Evolutionary conservation across 148 eudicot species (phyloP).

Genomic region (Polygonum maritimum): DNA sequence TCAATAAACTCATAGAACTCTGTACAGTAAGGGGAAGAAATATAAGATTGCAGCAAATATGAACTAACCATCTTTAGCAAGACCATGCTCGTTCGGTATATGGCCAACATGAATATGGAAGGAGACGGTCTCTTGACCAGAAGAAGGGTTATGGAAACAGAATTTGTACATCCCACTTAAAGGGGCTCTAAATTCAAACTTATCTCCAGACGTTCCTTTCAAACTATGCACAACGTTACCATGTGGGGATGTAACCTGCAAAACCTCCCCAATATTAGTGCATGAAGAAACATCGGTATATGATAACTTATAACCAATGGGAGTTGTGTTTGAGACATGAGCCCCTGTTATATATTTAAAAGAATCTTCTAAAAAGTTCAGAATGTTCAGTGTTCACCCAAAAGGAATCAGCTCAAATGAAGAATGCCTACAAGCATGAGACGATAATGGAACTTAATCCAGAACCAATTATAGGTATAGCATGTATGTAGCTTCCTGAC

Average conservation of each 20-base stretch:
- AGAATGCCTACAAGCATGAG: no score
- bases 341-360: not conserved
- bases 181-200: constrained; percentile 6
- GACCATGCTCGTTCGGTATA: not conserved
- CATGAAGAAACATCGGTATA: not conserved
- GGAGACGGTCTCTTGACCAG: constrained; percentile 6
- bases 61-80: constrained; percentile 6
- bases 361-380: no score
- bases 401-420: no score
- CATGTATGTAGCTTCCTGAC: not conserved
- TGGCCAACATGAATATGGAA: constrained; percentile 7
- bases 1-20: not conserved
- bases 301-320: not conserved
- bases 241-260: not conserved
- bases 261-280: not conserved
- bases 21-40: not conserved
- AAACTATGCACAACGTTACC: not conserved
- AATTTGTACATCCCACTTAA: constrained; percentile 7
- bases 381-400: no score
- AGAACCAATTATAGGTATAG: not conserved
- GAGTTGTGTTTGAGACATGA: not conserved
- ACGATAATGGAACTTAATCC: not conserved
- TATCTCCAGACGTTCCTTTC: not conserved
- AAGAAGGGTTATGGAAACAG: constrained; percentile 5
- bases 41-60: not conserved